Evolutionary conservation across 169 alveolate genomes (phyloP), one percentile per base, ranked within the genome.

Genomic region (Cryptosporidium baileyi): DNA sequence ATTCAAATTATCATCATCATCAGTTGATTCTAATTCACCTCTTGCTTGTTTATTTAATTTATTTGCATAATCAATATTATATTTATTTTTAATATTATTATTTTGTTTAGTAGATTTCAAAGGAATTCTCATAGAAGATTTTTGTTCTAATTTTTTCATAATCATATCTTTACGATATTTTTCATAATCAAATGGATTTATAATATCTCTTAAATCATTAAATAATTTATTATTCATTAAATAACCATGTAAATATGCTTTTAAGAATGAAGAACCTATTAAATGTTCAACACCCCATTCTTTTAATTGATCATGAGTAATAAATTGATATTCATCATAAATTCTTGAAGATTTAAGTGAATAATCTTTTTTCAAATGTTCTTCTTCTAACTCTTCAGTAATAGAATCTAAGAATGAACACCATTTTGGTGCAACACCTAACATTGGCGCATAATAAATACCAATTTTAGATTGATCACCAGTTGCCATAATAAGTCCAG

Each of bases 341-440:
- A 93, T 88, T 41, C 93, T 80, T 43, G 96, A 91, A 15, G 93
- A 80, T 51, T 82, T 91, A 3, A 88, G 52, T 5, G 91, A 82
- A 11, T 91, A 43, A 26, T 74, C 67, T 15, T 54, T 74, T 15
- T 74, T 74, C 28, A 74, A 67, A 36, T 94, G 89, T 6, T 91
- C 90, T 63, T 95, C 97, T 82, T 96, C 99, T 90, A 97, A 85
- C 88, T 97, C 99, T 85, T 97, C 99, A 0, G 99, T 97, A 34
- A 97, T 90, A 80, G 93, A 95, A 80, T 97, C 99, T 54, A 97
- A 88, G 92, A 96, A 97, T 44, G 98, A 91, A 52, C 98, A 96
- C 99, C 99, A 97, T 93, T 88, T 94, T 49, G 99, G 99, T 11
- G 99, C 98, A 8, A 96, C 94, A 1, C 99, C 99, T 38, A 97